Percentiles rank a stretch among this genome's conserved stretches.
These are phyloP conservation scores for Gypsophila paniculata DNA, from an alignment of 179 eudicot genomes.

Conservation along the genomic window DNA sequence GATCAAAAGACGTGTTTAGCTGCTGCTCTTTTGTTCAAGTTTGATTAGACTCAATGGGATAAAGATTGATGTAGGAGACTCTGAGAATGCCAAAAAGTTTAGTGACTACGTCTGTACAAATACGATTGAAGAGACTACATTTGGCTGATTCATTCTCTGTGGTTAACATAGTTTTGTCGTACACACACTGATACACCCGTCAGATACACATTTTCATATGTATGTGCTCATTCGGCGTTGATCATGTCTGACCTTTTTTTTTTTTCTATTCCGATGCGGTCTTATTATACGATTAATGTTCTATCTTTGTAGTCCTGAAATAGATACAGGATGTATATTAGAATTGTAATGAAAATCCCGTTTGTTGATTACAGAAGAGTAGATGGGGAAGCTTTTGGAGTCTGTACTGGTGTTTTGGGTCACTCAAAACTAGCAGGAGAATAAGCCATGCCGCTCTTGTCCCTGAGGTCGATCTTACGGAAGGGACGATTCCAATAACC, in stretches of 20 bases:
- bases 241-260: too few relatives aligned
- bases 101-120: too few relatives aligned
- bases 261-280: neutral
- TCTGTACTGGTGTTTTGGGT: slow-evolving; percentile 43
- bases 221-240: neutral
- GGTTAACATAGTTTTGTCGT: neutral
- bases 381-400: slow-evolving; percentile 49
- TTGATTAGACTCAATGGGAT: neutral
- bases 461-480: slow-evolving; percentile 35
- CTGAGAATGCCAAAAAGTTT: neutral
- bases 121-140: too few relatives aligned
- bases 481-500: slow-evolving; percentile 23
- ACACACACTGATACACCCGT: too few relatives aligned
- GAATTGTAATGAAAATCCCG: slow-evolving; percentile 8
- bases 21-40: neutral
- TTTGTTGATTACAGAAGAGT: slow-evolving; percentile 34
- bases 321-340: neutral
- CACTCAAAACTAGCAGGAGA: slow-evolving; percentile 40
- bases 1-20: slow-evolving; percentile 3
- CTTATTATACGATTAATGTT: neutral
- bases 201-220: too few relatives aligned
- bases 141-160: neutral
- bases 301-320: too few relatives aligned
- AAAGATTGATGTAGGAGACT: too few relatives aligned
- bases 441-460: slow-evolving; percentile 45